Percentiles rank a stretch among this genome's conserved stretches.
Evolutionary conservation across 23 red algal genomes (phyloP).

Genomic region (Chondrus crispus): DNA sequence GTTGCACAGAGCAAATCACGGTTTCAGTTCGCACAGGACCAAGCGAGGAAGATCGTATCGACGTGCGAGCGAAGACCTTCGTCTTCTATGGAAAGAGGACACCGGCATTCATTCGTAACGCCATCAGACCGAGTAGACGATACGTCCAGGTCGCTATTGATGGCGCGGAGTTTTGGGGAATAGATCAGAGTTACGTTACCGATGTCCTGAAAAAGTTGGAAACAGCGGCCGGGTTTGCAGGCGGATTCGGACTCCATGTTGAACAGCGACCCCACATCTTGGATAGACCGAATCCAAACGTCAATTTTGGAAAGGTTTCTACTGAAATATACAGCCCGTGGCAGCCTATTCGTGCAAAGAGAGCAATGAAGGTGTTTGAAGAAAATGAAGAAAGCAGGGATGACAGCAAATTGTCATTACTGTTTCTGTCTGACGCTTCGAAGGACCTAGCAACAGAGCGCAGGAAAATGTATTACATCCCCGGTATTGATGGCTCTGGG

Average conservation of each 20-base stretch:
- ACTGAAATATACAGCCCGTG: constrained; percentile 45
- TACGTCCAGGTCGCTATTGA: constrained; percentile 36
- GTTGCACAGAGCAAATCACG: not conserved
- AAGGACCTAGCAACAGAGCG: not conserved
- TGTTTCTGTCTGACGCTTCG: not conserved
- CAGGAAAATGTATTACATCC: constrained; percentile 74
- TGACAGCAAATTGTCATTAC: not conserved
- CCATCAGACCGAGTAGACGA: constrained; percentile 31
- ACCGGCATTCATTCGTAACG: not conserved
- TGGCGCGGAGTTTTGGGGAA: constrained; percentile 50
- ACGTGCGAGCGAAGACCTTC: constrained; percentile 11
- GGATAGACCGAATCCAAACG: constrained; percentile 33
- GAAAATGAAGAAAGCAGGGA: not conserved
- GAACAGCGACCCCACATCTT: constrained; percentile 22
- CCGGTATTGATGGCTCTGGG: constrained; percentile 94
- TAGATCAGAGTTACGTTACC: constrained; percentile 23
- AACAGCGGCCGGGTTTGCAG: not conserved
- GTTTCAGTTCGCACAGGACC: not conserved
- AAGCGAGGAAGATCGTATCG: not conserved
- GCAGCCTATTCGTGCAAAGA: not conserved
- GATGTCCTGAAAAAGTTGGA: constrained; percentile 31
- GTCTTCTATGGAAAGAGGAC: constrained; percentile 5
- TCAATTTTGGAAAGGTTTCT: not conserved
- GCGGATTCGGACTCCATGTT: constrained; percentile 27
- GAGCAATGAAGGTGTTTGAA: not conserved